phyloP scores from a whole-genome alignment of 2,329 filamentous ascomycete genomes.

The Magnaporthiopsis rhizophila region DNA sequence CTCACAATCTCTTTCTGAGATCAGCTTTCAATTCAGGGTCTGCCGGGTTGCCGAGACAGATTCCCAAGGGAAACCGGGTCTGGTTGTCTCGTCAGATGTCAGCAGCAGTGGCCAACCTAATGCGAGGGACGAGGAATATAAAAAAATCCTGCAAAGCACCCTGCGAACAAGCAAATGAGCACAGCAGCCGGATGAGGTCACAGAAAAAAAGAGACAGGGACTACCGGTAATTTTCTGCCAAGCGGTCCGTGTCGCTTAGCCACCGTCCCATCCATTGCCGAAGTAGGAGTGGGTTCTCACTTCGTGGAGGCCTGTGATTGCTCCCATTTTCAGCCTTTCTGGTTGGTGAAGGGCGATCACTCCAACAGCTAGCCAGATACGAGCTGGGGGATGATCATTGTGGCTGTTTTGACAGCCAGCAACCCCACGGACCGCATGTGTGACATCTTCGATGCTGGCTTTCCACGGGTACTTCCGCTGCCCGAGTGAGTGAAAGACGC shows the following conservation, averaged over 20 bases:
- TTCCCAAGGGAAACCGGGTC: neutral
- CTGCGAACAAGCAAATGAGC: neutral
- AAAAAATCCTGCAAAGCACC: too few species aligned
- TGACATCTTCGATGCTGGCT: too few species aligned
- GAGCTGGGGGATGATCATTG: too few species aligned
- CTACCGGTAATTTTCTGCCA: neutral
- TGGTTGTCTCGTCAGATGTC: neutral
- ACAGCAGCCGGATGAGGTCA: neutral
- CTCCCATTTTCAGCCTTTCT: too few species aligned
- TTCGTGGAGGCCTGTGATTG: neutral
- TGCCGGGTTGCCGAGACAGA: neutral
- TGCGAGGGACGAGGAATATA: neutral
- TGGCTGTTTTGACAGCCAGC: too few species aligned
- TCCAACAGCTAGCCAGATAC: too few species aligned
- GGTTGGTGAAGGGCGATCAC: too few species aligned
- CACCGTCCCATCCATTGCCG: neutral
- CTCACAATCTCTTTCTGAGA: neutral
- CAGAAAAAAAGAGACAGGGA: neutral
- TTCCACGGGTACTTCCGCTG: too few species aligned
- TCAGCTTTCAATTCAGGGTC: neutral
- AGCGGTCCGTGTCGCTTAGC: neutral
- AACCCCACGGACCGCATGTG: too few species aligned
- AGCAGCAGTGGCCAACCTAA: neutral
- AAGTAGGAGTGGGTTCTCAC: neutral
- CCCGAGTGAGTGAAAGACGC: neutral